Conservation (phyloP, 2,329 filamentous ascomycete genomes). For the Tolypocladium inflatum region DNA sequence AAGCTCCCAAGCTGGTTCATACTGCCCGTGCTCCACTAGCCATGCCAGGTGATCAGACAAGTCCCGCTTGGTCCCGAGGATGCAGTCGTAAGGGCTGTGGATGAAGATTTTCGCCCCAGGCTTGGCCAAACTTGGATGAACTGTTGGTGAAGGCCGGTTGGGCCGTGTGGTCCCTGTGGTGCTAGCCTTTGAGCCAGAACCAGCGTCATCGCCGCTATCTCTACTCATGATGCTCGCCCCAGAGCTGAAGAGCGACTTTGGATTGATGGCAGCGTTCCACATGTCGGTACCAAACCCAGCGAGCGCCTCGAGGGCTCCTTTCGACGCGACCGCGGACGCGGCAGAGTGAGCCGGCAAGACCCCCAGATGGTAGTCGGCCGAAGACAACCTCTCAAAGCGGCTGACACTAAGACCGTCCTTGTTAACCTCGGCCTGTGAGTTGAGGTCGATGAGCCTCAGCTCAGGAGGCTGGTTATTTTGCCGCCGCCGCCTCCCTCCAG, state of each 20-base stretch:
- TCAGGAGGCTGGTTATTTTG: slow-evolving; percentile 80
- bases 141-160: slow-evolving; percentile 20
- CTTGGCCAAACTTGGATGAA: slow-evolving; percentile 46
- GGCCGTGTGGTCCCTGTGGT: slow-evolving; percentile 19
- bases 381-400: slow-evolving; percentile 75
- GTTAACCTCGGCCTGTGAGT: slow-evolving; percentile 77
- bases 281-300: slow-evolving; percentile 65
- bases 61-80: slow-evolving; percentile 83
- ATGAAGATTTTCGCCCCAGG: slow-evolving; percentile 72
- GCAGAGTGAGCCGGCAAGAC: slow-evolving; percentile 67
- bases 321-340: slow-evolving; percentile 52
- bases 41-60: slow-evolving; percentile 76
- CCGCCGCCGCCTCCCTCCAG: slow-evolving; percentile 58
- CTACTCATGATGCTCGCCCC: slow-evolving; percentile 64
- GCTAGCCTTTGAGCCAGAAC: slow-evolving; percentile 37
- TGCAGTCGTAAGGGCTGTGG: slow-evolving; percentile 91
- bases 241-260: slow-evolving; percentile 78
- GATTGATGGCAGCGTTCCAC: slow-evolving; percentile 86
- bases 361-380: slow-evolving; percentile 85
- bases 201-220: slow-evolving; percentile 47
- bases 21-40: slow-evolving; percentile 73
- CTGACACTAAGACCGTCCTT: slow-evolving; percentile 80
- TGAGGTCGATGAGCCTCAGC: slow-evolving; percentile 80
- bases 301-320: slow-evolving; percentile 67
- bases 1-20: slow-evolving; percentile 80